A percentile compares a stretch with the other conserved stretches of the same genome.
Conservation (phyloP, 192 early-diverging fungal genomes). For the Backusella psychrophila region DNA sequence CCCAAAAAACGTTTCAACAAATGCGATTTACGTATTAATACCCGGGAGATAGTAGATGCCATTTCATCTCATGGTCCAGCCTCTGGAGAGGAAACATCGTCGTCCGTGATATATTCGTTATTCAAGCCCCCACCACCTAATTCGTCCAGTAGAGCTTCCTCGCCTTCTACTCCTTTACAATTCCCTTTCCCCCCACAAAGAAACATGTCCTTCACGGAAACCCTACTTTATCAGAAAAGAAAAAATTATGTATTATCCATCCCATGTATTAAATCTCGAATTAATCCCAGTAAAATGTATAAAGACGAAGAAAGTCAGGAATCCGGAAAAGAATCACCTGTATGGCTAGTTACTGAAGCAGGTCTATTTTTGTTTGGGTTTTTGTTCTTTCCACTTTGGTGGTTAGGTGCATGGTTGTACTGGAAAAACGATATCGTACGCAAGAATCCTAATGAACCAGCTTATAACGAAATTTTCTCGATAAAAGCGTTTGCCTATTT, state of each 20-base stretch:
- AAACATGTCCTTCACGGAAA: not conserved
- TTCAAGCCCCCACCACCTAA: not conserved
- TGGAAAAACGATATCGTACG: not conserved
- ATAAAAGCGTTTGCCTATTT: not conserved
- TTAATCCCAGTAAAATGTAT: not conserved
- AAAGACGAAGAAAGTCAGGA: not conserved
- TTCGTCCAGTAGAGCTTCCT: not conserved
- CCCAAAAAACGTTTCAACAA: not conserved
- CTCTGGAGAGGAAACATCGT: not conserved
- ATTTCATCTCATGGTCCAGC: not conserved
- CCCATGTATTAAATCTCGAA: not conserved
- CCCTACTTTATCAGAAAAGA: not conserved
- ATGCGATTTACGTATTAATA: not conserved
- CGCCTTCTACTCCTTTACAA: not conserved
- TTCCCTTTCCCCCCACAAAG: not conserved
- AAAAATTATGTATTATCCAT: not conserved
- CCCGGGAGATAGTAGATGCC: not conserved
- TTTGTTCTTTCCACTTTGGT: conserved; percentile 4
- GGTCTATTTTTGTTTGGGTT: not conserved
- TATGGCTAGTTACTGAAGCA: not conserved
- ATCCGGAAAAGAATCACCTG: not conserved
- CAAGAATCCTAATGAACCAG: not conserved
- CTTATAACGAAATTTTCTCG: conserved; percentile 6
- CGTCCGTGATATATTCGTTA: not conserved
- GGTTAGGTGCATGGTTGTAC: conserved; percentile 2